Percentiles rank a stretch among this genome's conserved stretches.
phyloP scores from a whole-genome alignment of 1,284 basidiomycete species.

The Heterobasidion irregulare region DNA sequence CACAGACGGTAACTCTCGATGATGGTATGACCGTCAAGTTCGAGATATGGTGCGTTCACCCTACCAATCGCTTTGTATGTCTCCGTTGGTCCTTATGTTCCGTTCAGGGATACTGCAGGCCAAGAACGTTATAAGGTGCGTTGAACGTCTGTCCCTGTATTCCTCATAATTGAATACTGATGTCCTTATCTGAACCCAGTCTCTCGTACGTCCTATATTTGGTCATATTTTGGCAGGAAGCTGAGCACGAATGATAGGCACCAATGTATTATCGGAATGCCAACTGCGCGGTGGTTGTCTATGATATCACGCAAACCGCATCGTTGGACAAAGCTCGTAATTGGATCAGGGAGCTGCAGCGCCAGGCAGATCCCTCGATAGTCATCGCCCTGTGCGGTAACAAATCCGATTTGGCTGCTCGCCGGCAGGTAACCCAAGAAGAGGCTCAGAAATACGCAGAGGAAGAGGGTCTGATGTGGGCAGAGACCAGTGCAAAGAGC shows the following conservation, averaged over 20 bases:
- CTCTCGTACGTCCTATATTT: slow-evolving; percentile 39
- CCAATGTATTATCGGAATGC: slow-evolving; percentile 93
- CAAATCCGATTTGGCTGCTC: slow-evolving; percentile 81
- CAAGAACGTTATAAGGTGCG: slow-evolving; percentile 86
- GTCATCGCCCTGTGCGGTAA: slow-evolving; percentile 95
- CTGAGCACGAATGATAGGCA: slow-evolving; percentile 37
- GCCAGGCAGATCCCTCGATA: slow-evolving; percentile 95
- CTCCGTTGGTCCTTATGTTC: background rate
- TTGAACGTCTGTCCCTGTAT: slow-evolving; percentile 15
- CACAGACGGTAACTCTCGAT: slow-evolving; percentile 89
- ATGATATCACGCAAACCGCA: slow-evolving; percentile 80
- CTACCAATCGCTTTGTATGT: background rate
- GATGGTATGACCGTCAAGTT: slow-evolving; percentile 93
- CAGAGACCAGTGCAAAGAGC: slow-evolving; percentile 92
- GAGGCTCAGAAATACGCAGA: slow-evolving; percentile 91
- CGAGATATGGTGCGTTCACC: slow-evolving; percentile 79
- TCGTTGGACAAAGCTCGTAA: slow-evolving; percentile 93
- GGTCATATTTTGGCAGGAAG: slow-evolving; percentile 6
- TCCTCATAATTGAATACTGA: slow-evolving; percentile 6
- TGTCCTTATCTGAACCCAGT: slow-evolving; percentile 28
- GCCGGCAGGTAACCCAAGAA: slow-evolving; percentile 76
- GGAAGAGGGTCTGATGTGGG: slow-evolving; percentile 93
- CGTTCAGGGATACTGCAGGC: slow-evolving; percentile 79
- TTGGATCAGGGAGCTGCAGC: slow-evolving; percentile 95
- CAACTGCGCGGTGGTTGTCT: slow-evolving; percentile 82